Evolutionary conservation across 1,139 yeast genomes (phyloP).

Genomic region (Candida glucosophila): DNA sequence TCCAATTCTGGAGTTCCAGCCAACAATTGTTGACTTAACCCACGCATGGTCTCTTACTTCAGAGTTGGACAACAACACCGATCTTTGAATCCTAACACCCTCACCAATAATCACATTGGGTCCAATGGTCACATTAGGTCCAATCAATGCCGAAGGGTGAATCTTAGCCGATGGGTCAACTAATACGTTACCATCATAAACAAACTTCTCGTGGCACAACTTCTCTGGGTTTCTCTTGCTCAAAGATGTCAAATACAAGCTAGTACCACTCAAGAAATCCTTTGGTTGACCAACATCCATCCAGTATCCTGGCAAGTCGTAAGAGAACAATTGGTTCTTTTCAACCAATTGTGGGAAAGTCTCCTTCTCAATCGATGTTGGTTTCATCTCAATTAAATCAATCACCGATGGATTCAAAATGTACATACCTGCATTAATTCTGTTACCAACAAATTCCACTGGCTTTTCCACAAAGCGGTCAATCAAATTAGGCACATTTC

Average conservation of each 20-base stretch:
- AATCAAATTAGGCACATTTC: conserved; percentile 85
- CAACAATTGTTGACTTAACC: conserved; percentile 96
- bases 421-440: conserved; percentile 96
- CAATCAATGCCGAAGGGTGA: conserved; percentile 89
- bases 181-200: conserved; percentile 90
- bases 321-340: conserved; percentile 82
- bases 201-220: conserved; percentile 60
- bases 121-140: conserved; percentile 97
- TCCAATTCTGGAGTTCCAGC: conserved; percentile 98
- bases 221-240: conserved; percentile 70
- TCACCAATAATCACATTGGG: conserved; percentile 95
- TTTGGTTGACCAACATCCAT: conserved; percentile 99
- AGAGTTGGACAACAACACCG: conserved; percentile 87
- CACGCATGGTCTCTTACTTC: conserved; percentile 95
- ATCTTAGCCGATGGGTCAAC: conserved; percentile 94
- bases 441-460: conserved; percentile 96
- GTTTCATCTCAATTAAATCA: conserved; percentile 93
- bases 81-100: conserved; percentile 97
- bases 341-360: conserved; percentile 96
- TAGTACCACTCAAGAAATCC: conserved; percentile 96
- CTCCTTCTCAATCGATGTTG: conserved; percentile 99
- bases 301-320: conserved; percentile 99
- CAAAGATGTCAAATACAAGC: conserved; percentile 81
- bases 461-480: conserved; percentile 99
- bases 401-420: conserved; percentile 95